Base-by-base conservation (phyloP, 1,284 basidiomycete genomes). In the Violaceomyces palustris region DNA sequence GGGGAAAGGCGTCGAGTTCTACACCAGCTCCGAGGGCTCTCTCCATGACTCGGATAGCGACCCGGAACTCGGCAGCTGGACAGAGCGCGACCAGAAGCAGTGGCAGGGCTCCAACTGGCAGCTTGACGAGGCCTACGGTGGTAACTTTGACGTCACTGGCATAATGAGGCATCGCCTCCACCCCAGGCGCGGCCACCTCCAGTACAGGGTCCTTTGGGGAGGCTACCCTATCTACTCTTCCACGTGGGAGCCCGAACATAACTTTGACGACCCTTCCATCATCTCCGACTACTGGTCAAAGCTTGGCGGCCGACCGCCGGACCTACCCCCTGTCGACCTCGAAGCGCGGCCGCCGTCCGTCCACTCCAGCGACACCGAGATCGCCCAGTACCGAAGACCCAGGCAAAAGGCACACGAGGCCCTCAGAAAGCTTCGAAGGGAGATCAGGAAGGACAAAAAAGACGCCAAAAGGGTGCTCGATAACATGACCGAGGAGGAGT, bases 21-120 rank as follows among this genome's bases (percentile, higher is more conserved):
- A 59, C 34, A 59, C 55, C 3, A 53, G 50, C 23, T 59, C 55
- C 7, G 55, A 59, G n/a, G 55, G 55, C 10, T 47, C 55, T 6
- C n/a, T 47, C 11, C 47, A 50, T n/a, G 39, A 21, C 5, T 47
- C 50, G 0, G 55, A 59, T 38, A 41, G 37, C 31, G 55, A 59
- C 17, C 37, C 43, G 0, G 50, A 47, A 3, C 44, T 50, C 18
- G 55, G 50, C 8, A 33, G 39, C 3, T 59, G 55, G 55, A 48
- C 35, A 4, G 22, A 42, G 22, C 11, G 22, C 28, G 55, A 59
- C 21, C 35, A 42, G 23, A 40, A 45, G 9, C 43, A 52, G 3
- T 59, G 55, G 55, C 55, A 59, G 14, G 55, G 50, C 1, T 32
- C 35, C 8, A 54, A 46, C 0, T 35, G 15, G 1, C 43, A 53